Evolutionary conservation across 495 filamentous ascomycete species (phyloP), one percentile per base, ranked within the genome.

Genomic region (Penicillium flavigenum): DNA sequence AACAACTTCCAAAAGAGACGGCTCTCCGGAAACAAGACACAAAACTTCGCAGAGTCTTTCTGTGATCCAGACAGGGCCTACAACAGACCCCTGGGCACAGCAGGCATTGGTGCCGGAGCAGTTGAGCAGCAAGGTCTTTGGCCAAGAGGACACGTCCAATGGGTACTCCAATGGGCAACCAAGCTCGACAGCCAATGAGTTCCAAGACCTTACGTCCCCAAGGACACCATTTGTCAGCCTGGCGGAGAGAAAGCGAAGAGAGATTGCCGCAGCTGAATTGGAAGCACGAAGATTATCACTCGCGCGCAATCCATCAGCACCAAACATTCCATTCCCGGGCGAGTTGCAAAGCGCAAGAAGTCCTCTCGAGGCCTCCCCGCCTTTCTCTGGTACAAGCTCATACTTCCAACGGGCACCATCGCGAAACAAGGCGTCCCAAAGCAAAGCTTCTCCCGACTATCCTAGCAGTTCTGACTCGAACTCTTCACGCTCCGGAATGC

Each of bases 281-380:
- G 91, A 96, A 74, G 88, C 92, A 56, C 84, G 91, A 19, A 83
- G 91, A 45, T 82, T 89, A 60, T 96, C 91, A 22, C 82, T 96
- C 14, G 88, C 90, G 3, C 79, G 87, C 11, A 83, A 91, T 59
- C 88, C 89, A 17, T 89, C 88, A 19, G 90, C 86, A 4, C 90
- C 90, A 0, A 79, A 85, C 5, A 94, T 96, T 63, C 85, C 86
- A 12, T 88, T 88, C 67, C 91, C 91, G n/a, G 86, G 87, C 39
- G 82, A 88, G 34, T 57, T 80, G 16, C 72, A 76, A 14, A 59
- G 61, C 41, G 58, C 65, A 27, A 62, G 71, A 74, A 69, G 61
- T 34, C 57, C 68, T 19, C 51, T 73, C 1, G 74, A 73, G 50
- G 71, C 70, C 22, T 72, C 72, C 0, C 58, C 59, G 16, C 62